A percentile compares a stretch with the other conserved stretches of the same genome.
These are phyloP conservation scores for Linnemannia schmuckeri DNA, from an alignment of 192 early-diverging fungal genomes.

Conservation along the genomic window DNA sequence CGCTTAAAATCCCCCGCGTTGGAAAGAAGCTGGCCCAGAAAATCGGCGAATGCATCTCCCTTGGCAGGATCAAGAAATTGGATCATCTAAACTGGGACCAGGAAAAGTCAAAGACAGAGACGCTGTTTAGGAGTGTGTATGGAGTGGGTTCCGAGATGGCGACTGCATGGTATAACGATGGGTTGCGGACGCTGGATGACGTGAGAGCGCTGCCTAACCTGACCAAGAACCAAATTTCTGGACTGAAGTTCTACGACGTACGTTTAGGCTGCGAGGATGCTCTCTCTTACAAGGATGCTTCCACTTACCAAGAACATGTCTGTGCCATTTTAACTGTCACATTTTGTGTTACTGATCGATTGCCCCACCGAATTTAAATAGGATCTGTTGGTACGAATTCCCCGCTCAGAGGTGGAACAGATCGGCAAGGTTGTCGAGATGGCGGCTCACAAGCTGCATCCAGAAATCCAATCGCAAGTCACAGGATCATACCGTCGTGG, in stretches of 20 bases:
- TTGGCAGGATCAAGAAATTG: slow-evolving; percentile 50
- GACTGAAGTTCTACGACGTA: slow-evolving; percentile 43
- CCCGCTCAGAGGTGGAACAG: slow-evolving; percentile 54
- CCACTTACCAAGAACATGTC: background rate
- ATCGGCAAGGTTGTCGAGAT: slow-evolving; percentile 36
- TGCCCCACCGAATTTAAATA: background rate
- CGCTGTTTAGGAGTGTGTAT: slow-evolving; percentile 38
- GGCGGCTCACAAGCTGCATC: slow-evolving; percentile 23
- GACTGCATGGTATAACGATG: slow-evolving; percentile 47
- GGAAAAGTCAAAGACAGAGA: slow-evolving; percentile 31
- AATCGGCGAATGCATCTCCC: slow-evolving; percentile 43
- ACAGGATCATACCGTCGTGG: slow-evolving; percentile 58
- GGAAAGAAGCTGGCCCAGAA: slow-evolving; percentile 56
- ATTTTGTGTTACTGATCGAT: background rate
- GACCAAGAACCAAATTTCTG: slow-evolving; percentile 42
- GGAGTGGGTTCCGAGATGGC: slow-evolving; percentile 50
- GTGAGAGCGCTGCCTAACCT: slow-evolving; percentile 29
- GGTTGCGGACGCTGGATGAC: slow-evolving; percentile 43
- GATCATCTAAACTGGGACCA: slow-evolving; percentile 49
- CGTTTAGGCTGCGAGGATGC: background rate
- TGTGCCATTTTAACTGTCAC: background rate
- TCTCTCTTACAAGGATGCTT: background rate
- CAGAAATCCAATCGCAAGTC: slow-evolving; percentile 42
- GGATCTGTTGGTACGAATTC: slow-evolving; percentile 43
- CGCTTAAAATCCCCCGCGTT: slow-evolving; percentile 45